Evolutionary conservation across 202 grass and related monocot species (phyloP).

Genomic region (Cymbopogon flexuosus): DNA sequence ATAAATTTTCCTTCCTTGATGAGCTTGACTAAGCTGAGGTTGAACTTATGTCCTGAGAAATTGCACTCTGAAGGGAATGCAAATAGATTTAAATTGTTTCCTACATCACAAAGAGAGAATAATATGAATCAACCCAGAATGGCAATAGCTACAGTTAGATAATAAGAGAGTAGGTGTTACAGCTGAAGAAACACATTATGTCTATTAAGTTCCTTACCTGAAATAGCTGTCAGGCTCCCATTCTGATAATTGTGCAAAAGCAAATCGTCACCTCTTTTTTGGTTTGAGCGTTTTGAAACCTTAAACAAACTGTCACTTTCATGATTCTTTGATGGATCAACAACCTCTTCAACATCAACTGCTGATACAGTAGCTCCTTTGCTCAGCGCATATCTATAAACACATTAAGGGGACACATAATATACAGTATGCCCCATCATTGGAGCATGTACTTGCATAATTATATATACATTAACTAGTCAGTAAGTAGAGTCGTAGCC

Average conservation of each 20-base stretch:
- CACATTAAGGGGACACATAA: conserved; percentile 46
- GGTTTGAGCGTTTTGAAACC: conserved; percentile 50
- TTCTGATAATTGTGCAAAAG: conserved; percentile 34
- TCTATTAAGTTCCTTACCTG: conserved; percentile 21
- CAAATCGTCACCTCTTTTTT: conserved; percentile 53
- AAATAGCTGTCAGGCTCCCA: conserved; percentile 30
- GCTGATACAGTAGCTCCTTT: conserved; percentile 65
- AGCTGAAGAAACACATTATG: neutral
- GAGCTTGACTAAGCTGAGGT: conserved; percentile 59
- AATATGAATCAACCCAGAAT: conserved; percentile 10
- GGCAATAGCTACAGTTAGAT: neutral
- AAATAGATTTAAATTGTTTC: conserved; percentile 65
- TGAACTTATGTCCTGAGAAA: conserved; percentile 84
- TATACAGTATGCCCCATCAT: neutral
- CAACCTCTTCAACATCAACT: conserved; percentile 61
- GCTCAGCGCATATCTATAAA: conserved; percentile 78
- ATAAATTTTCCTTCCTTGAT: conserved; percentile 65
- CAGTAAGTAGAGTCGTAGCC: neutral
- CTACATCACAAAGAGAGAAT: conserved; percentile 35
- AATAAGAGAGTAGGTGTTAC: neutral
- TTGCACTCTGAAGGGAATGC: conserved; percentile 98
- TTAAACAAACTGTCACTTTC: conserved; percentile 40
- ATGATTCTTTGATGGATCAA: conserved; percentile 28
- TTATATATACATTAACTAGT: neutral
- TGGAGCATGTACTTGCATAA: neutral